Evolutionary conservation across 2,329 filamentous ascomycete genomes (phyloP), one percentile per base, ranked within the genome.

Genomic region (Fusarium hainanense): DNA sequence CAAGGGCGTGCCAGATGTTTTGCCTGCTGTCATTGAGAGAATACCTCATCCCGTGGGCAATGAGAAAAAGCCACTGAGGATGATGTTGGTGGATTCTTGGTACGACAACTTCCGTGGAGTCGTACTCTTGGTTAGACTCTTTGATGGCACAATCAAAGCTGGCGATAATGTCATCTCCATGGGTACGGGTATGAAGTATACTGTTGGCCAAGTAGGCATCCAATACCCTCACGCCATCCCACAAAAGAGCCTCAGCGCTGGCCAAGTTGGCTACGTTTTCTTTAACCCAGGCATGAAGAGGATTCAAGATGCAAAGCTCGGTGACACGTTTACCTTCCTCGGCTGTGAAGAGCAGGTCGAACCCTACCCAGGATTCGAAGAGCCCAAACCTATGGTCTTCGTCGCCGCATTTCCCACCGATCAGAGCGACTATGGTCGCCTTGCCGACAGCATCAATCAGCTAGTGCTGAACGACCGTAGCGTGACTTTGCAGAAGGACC

Each of bases 211-310:
- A 79, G 95, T 99, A 1, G 96, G 96, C 37, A 98, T 99, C 70
- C 96, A 98, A 87, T 93, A 98, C 76, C 96, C 96, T 0, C 86
- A 93, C 44, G 93, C 94, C 75, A 95, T 92, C 1, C 89, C 94
- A 1, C 94, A 97, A 79, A 89, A 87, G 3, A 84, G 89, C 10
- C 84, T 99, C 54, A 90, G 94, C 6, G 95, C 96, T 1, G 96
- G 96, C 1, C 96, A 99, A 80, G 93, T 99, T 4, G 96, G 96
- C 52, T 99, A 99, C 77, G 90, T 99, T 43, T 94, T 92, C 81
- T 98, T 99, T 85, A 99, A 98, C 77, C 96, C 96, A 0, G 96
- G 95, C 58, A 99, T 99, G 96, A 98, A 98, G 84, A 90, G 88
- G 72, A 97, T 94, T 61, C 92, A 97, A 78, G 96, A 99, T 77